phyloP scores from a whole-genome alignment of 805 yeast species.

The Metschnikowia amazonensis region DNA sequence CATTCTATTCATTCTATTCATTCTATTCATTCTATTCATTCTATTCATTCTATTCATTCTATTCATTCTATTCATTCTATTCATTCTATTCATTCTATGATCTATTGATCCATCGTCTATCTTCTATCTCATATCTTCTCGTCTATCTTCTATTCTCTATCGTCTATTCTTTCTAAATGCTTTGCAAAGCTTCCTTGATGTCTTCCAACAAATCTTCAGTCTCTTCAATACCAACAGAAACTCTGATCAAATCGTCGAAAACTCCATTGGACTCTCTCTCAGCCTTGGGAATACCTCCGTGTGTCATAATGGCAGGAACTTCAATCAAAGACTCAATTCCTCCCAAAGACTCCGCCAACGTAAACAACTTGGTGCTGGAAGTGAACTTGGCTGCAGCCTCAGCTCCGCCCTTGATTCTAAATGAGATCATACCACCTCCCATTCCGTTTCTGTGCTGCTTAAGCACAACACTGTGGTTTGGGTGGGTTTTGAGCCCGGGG shows the following conservation, averaged over 20 bases:
- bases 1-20: too few relatives aligned
- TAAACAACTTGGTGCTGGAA: conserved; percentile 68
- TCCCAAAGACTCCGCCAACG: conserved; percentile 87
- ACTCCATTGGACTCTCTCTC: conserved; percentile 80
- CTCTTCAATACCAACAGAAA: conserved; percentile 86
- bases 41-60: too few relatives aligned
- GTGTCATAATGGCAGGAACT: conserved; percentile 91
- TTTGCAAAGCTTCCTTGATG: conserved; percentile 61
- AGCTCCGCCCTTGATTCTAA: conserved; percentile 81
- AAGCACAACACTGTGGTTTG: conserved; percentile 57
- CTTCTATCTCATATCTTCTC: too few relatives aligned
- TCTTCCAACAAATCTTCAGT: conserved; percentile 71
- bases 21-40: too few relatives aligned
- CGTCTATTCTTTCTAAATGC: neutral
- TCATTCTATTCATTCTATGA: too few relatives aligned
- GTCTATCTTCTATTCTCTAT: too few relatives aligned
- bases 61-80: too few relatives aligned
- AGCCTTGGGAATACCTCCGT: conserved; percentile 80
- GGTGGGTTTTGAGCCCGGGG: conserved; percentile 73
- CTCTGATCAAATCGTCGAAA: conserved; percentile 74
- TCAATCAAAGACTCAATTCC: conserved; percentile 84
- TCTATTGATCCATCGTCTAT: too few relatives aligned
- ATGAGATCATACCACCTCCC: conserved; percentile 91
- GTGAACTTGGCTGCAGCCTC: conserved; percentile 71
- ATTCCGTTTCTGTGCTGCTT: conserved; percentile 78